Evolutionary conservation across 2,329 filamentous ascomycete genomes (phyloP).

Genomic region (Penicillium sp.): DNA sequence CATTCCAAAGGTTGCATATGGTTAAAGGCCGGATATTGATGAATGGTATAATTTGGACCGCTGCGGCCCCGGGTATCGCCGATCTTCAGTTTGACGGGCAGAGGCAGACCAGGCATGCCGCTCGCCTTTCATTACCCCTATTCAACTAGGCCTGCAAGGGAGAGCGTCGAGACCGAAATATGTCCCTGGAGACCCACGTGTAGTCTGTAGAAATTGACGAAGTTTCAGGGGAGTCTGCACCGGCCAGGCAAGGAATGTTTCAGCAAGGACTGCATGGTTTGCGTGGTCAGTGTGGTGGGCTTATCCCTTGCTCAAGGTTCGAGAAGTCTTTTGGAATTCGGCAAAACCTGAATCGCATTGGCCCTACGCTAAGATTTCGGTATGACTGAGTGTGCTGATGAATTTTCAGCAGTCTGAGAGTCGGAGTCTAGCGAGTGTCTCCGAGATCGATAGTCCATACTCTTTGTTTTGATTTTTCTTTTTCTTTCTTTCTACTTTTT

Average conservation of each 20-base stretch:
- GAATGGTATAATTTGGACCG: slow-evolving; percentile 17
- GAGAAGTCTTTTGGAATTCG: not conserved
- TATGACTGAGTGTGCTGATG: not conserved
- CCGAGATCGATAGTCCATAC: slow-evolving; percentile 9
- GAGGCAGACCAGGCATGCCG: slow-evolving; percentile 5
- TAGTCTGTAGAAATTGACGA: slow-evolving; percentile 2
- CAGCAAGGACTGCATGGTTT: not conserved
- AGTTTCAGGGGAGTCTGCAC: slow-evolving; percentile 5
- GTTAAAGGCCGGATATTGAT: too few species aligned
- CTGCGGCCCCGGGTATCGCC: slow-evolving; percentile 20
- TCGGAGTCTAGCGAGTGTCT: slow-evolving; percentile 10
- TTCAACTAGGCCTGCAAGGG: slow-evolving; percentile 40
- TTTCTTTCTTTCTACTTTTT: not conserved
- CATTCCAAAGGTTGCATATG: too few species aligned
- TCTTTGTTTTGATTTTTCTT: not conserved
- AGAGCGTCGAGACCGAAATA: slow-evolving; percentile 56
- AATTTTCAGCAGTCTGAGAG: not conserved
- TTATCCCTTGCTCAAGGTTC: not conserved
- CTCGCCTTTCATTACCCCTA: slow-evolving; percentile 50
- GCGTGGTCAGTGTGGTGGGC: not conserved
- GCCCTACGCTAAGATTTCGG: not conserved
- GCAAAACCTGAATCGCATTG: not conserved
- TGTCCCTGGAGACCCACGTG: slow-evolving; percentile 20
- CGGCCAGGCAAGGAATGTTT: not conserved
- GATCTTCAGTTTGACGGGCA: slow-evolving; percentile 23